Evolutionary conservation across 495 filamentous ascomycete genomes (phyloP), one percentile per base, ranked within the genome.

Genomic region (Hyaloscypha bicolor): DNA sequence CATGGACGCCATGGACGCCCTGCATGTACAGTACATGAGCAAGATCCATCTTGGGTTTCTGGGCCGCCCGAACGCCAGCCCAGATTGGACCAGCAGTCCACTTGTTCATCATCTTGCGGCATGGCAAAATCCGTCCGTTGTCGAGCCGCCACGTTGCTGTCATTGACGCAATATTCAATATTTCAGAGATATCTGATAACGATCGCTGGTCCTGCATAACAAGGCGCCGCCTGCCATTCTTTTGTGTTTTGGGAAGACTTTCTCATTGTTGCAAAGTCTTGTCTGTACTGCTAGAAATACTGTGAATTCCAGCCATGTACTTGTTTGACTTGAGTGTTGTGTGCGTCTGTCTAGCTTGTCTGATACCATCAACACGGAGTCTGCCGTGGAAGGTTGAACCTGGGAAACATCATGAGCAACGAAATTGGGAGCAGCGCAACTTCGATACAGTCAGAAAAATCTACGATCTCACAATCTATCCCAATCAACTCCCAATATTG

Each of bases 391-490:
- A 63, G 42, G 42, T 14, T 12, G 11, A 48, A 14, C 11, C 11
- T 6, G 11, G 16, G 11, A 6, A 48, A 14, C 59, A 60, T 25
- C 29, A 29, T 22, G 35, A 39, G 21, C 59, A 61, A 21, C 59
- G 16, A 45, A 16, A 45, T 48, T 74, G 57, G 16, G 60, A 61
- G 56, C 30, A 69, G 56, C 78, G 78, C 69, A 80, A 80, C 66
- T 72, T 76, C 72, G 61, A 71, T 16, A 80, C 76, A 62, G 73
- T 80, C 65, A 69, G 67, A 19, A 65, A 60, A 56, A 79, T 80
- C 68, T 80, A 80, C 71, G 74, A 77, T 58, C 75, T 78, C 25
- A 80, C 78, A 63, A 69, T 79, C 58, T 80, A 71, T 64, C 78
- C 78, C 21, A 76, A 79, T 59, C 72, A 80, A n/a, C 31, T 80